phyloP scores from a whole-genome alignment of 2,329 filamentous ascomycete genomes.

The Calycina marina region DNA sequence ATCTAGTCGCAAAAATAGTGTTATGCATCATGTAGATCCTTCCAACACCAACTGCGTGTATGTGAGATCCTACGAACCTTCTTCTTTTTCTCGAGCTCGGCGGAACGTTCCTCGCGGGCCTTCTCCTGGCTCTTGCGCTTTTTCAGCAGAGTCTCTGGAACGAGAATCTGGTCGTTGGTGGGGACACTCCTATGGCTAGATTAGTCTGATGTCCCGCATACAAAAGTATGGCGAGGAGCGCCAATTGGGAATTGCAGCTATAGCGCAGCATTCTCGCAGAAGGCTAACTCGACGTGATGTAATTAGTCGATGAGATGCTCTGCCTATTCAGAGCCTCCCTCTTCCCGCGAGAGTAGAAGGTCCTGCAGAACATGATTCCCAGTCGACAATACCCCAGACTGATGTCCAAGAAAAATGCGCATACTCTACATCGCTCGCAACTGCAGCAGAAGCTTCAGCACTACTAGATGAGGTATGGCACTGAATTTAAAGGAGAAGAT shows the following conservation, averaged over 20 bases:
- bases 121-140: constrained; percentile 99
- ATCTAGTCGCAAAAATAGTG: constrained; percentile 82
- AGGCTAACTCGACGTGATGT: constrained; percentile 66
- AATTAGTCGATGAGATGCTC: constrained; percentile 63
- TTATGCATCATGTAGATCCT: constrained; percentile 64
- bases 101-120: constrained; percentile 77
- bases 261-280: constrained; percentile 78
- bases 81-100: constrained; percentile 75
- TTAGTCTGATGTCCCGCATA: constrained; percentile 62
- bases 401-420: constrained; percentile 33
- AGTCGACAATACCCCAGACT: constrained; percentile 62
- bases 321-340: constrained; percentile 15
- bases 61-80: constrained; percentile 40
- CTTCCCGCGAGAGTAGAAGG: constrained; percentile 9
- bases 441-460: constrained; percentile 6
- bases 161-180: constrained; percentile 87
- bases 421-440: constrained; percentile 8
- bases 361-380: constrained; percentile 32
- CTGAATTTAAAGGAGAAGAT: constrained; percentile 66
- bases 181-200: constrained; percentile 78
- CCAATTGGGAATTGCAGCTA: constrained; percentile 86
- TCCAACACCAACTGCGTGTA: constrained; percentile 24
- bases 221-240: constrained; percentile 52
- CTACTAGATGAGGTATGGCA: constrained; percentile 36
- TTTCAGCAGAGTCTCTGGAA: constrained; percentile 99